Evolutionary conservation across 2,329 filamentous ascomycete genomes (phyloP), one percentile per base, ranked within the genome.

Genomic region (Ciborinia camelliae): DNA sequence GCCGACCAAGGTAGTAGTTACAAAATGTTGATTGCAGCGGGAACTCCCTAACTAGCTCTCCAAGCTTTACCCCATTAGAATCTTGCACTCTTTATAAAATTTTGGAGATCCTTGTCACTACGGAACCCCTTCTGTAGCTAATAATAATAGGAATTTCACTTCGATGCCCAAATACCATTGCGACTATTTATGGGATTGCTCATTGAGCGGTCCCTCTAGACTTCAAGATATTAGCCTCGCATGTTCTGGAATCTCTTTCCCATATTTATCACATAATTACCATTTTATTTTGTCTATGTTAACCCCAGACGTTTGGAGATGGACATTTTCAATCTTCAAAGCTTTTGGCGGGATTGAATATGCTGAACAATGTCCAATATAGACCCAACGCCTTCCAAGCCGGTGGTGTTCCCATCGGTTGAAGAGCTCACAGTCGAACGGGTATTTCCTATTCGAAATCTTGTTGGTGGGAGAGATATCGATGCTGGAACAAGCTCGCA

Each of bases 371-470:
- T 63, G 61, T 63, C 39, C 61, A 63, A 57, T 20, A 35, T 63
- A 57, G 61, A 63, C 15, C 20, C 51, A 45, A 37, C 51, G 12
- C 23, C 66, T 28, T 47, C 67, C 43, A 66, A 68, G 20, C 65
- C 68, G 35, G 64, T 69, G 26, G 64, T 55, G 14, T 71, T 71
- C 58, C 59, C 66, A 37, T 54, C 67, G 6, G 26, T 65, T 45
- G 62, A 64, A n/a, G 66, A 68, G 12, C 68, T 72, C 32, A 53
- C 37, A 6, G 62, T 69, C 28, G 71, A 71, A 47, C 67, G 71
- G 2, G 62, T 72, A 6, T 72, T 71, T 63, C 70, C 71, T 9
- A 72, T 72, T 41, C 67, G 71, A 28, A 69, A 69, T 67, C 61
- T 72, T 26, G 41, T 71, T 23, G 39, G 45, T 41, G 61, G 64